Base-by-base conservation (phyloP, 352 stramenopile species). In the Phytophthora nicotianae region DNA sequence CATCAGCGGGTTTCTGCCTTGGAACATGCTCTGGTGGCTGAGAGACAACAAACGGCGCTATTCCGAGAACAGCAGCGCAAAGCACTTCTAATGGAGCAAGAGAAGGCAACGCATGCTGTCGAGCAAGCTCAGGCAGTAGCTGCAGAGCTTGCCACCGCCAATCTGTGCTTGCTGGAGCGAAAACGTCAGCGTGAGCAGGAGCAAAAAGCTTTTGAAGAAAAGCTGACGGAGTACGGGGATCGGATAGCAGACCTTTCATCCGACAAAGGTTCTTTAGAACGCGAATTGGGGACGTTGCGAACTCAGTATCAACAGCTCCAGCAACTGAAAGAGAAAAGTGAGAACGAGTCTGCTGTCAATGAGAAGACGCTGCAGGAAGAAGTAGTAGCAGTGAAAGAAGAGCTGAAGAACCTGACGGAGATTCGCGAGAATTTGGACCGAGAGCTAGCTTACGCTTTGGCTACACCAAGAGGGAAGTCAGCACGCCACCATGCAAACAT, bases 131-230 rank as follows among this genome's bases (percentile, higher is more conserved):
- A 73, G 19, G 62, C 71, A 5, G 61, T 91, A 8, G 53, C 64
- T 0, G 62, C 79, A 19, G 83, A 93, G 49, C 71, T 93, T 14
- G 76, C 86, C 17, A 79, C 83, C 0, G 85, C 85, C 2, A 93
- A 93, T 42, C 24, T 93, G 23, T 93, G 85, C 33, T 56, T 93
- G 3, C 67, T 77, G 4, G 85, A 93, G 54, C 65, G 85, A 4
- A 91, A 91, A 51, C 75, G 70, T 32, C 85, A 91, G 45, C 77
- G 77, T 19, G 77, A 89, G 9, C 60, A 70, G 8, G 79, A 81
- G 32, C 58, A 56, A 46, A 45, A 69, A 17, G 53, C 77, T 0
- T 56, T 78, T 77, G 16, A 75, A 38, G 4, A 48, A 14, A 58
- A 59, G 41, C 2, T 58, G 23, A 48, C 38, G 10, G 56, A 59